Evolutionary conservation across 768 basidiomycete species (phyloP), one percentile per base, ranked within the genome.

Genomic region (Polyporus arcularius): DNA sequence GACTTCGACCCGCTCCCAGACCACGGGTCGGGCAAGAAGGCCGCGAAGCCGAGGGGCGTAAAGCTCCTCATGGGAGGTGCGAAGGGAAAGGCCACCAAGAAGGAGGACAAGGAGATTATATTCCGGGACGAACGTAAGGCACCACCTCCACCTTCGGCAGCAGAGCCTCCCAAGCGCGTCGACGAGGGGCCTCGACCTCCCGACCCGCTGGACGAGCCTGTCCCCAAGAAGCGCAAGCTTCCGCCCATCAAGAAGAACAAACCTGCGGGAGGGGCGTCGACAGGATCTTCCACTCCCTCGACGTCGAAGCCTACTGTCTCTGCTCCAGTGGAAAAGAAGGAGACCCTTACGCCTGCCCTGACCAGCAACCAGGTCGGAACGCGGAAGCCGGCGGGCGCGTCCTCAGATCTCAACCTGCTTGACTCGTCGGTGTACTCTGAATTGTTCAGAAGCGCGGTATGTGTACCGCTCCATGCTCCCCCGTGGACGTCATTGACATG

Each of bases 231-330:
- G 70, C 81, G 77, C 41, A 90, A 88, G 68, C 76, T 87, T 21
- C 86, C 87, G 0, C 74, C 82, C n/a, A 89, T 89, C 62, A 88
- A 82, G 76, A 88, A 88, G 74, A 84, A 78, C 72, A 87, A 87
- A 71, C 65, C 70, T n/a, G 28, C 66, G 1, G 58, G 56, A 8
- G 52, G 71, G 9, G 50, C 68, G 11, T 61, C 70, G 15, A 65
- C 69, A 2, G 59, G 66, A 4, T 64, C 70, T n/a, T 59, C 71
- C 0, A 66, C 70, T 1, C 62, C 75, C 1, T 52, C 70, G 43
- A 55, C 35, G 35, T 35, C 69, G 0, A 62, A 73, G 12, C 73
- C 74, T 51, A 61, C 71, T n/a, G 68, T 62, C 43, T 55, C 62
- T 18, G 62, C 63, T 8, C 30, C 53, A 14, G 43, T 57, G n/a